Percentiles rank a stretch among this genome's conserved stretches.
Evolutionary conservation across 1,284 basidiomycete genomes (phyloP).

Genomic region (Apiotrichum domesticum): DNA sequence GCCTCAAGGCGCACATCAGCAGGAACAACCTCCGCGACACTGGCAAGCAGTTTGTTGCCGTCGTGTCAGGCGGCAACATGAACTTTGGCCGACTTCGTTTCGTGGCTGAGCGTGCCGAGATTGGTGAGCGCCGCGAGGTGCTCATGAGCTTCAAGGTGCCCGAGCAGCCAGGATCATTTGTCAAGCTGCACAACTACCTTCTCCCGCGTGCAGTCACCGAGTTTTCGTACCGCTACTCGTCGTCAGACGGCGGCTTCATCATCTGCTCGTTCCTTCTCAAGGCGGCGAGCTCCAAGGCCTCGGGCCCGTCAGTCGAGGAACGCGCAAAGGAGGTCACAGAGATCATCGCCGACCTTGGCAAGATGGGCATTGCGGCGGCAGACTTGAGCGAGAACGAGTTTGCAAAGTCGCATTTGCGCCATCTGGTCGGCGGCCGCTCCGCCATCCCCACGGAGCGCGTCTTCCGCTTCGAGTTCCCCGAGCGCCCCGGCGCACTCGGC

Average conservation of each 20-base stretch:
- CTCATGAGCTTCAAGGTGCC: slow-evolving; percentile 89
- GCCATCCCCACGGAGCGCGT: slow-evolving; percentile 77
- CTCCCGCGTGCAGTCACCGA: slow-evolving; percentile 93
- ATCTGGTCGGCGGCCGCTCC: slow-evolving; percentile 83
- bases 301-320: slow-evolving; percentile 45
- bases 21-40: slow-evolving; percentile 73
- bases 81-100: slow-evolving; percentile 95
- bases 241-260: slow-evolving; percentile 66
- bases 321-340: slow-evolving; percentile 63
- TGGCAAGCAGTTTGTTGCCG: slow-evolving; percentile 80
- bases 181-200: slow-evolving; percentile 78
- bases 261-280: slow-evolving; percentile 78
- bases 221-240: slow-evolving; percentile 80
- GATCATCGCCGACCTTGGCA: slow-evolving; percentile 59
- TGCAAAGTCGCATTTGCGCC: slow-evolving; percentile 88
- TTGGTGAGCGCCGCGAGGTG: slow-evolving; percentile 92
- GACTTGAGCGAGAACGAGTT: slow-evolving; percentile 95
- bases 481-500: slow-evolving; percentile 83
- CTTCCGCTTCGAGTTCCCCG: slow-evolving; percentile 96
- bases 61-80: slow-evolving; percentile 97
- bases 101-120: slow-evolving; percentile 93
- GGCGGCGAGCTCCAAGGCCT: slow-evolving; percentile 45
- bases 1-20: slow-evolving; percentile 81
- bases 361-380: slow-evolving; percentile 68
- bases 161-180: slow-evolving; percentile 87